Evolutionary conservation across 75 land plant species (phyloP).

Genomic region (Isoetes taiwanensis): DNA sequence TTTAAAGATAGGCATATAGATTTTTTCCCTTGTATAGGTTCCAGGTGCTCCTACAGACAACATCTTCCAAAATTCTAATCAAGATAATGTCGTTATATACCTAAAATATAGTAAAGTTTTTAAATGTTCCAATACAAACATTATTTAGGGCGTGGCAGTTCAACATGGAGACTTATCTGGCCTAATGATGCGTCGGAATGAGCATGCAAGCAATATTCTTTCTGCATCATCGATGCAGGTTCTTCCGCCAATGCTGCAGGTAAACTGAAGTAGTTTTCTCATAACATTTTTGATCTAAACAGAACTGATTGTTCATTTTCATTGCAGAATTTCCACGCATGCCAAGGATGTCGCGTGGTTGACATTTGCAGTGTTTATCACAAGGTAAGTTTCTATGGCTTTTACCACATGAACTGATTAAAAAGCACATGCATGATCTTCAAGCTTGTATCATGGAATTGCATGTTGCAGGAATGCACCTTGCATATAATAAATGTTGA

Average conservation of each 20-base stretch:
- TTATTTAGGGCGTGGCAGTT: conserved; percentile 46
- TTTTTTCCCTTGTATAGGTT: too few relatives aligned
- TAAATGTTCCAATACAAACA: too few relatives aligned
- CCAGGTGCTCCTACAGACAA: too few relatives aligned
- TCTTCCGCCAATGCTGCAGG: conserved; percentile 73
- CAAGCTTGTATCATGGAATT: background rate
- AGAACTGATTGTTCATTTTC: background rate
- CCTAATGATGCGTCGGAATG: conserved; percentile 84
- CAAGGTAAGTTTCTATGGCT: conserved; percentile 41
- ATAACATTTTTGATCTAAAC: background rate
- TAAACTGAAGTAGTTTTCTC: conserved; percentile 1
- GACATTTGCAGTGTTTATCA: conserved; percentile 62
- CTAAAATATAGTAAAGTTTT: too few relatives aligned
- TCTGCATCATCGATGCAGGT: conserved; percentile 46
- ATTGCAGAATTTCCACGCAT: conserved; percentile 45
- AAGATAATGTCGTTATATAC: too few relatives aligned
- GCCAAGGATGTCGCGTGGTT: conserved; percentile 71
- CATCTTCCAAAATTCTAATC: too few relatives aligned
- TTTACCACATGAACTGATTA: too few relatives aligned
- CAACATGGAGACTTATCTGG: conserved; percentile 62
- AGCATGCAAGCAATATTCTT: conserved; percentile 61
- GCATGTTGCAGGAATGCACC: background rate
- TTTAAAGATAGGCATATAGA: too few relatives aligned
- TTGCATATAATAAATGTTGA: background rate
- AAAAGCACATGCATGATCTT: too few relatives aligned